Percentiles rank a stretch among this genome's conserved stretches.
Conservation (phyloP, 495 filamentous ascomycete genomes). For the Talaromyces wortmannii region DNA sequence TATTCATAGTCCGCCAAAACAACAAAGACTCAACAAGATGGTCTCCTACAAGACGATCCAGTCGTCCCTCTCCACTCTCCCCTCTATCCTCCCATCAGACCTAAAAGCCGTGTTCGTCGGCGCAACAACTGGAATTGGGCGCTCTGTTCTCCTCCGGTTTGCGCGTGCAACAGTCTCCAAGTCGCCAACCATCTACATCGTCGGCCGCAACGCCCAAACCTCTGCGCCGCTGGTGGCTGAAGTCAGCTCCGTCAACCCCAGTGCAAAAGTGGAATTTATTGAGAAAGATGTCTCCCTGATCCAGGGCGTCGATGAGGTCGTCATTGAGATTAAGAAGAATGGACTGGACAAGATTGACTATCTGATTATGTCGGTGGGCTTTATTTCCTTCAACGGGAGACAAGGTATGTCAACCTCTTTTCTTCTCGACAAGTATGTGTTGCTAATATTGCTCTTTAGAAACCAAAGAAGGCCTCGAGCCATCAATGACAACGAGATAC, state of each 20-base stretch:
- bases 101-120: constrained; percentile 54
- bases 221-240: constrained; percentile 31
- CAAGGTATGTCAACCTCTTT: neutral
- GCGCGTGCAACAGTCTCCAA: constrained; percentile 31
- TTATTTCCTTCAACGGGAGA: constrained; percentile 5
- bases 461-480: constrained; percentile 22
- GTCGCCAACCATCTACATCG: constrained; percentile 21
- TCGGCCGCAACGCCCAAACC: constrained; percentile 27
- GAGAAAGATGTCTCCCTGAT: constrained; percentile 46
- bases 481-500: constrained; percentile 23
- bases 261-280: constrained; percentile 44
- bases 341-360: constrained; percentile 51
- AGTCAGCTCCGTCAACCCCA: constrained; percentile 39
- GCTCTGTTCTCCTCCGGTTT: constrained; percentile 46
- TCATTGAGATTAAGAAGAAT: constrained; percentile 37
- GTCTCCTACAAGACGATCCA: constrained; percentile 24
- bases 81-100: constrained; percentile 23
- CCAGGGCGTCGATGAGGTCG: constrained; percentile 46
- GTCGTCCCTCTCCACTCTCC: constrained; percentile 30
- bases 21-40: constrained; percentile 15
- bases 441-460: constrained; percentile 5
- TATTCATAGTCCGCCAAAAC: no score
- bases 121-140: constrained; percentile 57
- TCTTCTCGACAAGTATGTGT: neutral
- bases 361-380: constrained; percentile 33